A percentile compares a stretch with the other conserved stretches of the same genome.
These are phyloP conservation scores for Xylaria polymorpha DNA, from an alignment of 2,329 filamentous ascomycete genomes.

Conservation along the genomic window DNA sequence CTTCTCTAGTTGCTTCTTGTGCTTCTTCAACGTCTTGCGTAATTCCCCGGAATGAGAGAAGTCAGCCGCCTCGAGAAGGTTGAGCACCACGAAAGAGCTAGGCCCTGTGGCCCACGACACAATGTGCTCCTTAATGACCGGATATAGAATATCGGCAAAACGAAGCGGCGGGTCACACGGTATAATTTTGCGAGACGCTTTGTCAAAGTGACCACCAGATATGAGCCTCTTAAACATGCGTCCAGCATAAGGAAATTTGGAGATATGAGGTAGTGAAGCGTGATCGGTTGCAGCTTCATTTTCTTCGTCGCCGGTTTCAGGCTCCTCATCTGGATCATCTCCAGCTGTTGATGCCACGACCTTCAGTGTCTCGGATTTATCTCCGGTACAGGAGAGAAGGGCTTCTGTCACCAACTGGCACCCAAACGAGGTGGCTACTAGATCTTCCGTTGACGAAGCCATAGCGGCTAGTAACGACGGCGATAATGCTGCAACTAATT, in stretches of 20 bases:
- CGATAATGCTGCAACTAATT: slow-evolving; percentile 80
- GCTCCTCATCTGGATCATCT: slow-evolving; percentile 60
- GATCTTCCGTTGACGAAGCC: slow-evolving; percentile 71
- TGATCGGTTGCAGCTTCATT: slow-evolving; percentile 49
- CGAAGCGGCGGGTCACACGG: slow-evolving; percentile 79
- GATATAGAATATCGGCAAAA: slow-evolving; percentile 86
- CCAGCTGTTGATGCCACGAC: slow-evolving; percentile 74
- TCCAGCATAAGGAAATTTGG: slow-evolving; percentile 72
- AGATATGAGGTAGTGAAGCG: slow-evolving; percentile 64
- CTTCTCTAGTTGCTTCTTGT: slow-evolving; percentile 76
- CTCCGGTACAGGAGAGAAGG: slow-evolving; percentile 78
- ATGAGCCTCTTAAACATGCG: slow-evolving; percentile 93
- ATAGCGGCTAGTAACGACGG: slow-evolving; percentile 81
- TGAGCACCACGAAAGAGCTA: slow-evolving; percentile 87
- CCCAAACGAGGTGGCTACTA: slow-evolving; percentile 82
- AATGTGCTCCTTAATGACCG: slow-evolving; percentile 78
- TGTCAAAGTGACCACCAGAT: slow-evolving; percentile 87
- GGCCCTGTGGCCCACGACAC: slow-evolving; percentile 87
- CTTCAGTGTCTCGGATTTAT: slow-evolving; percentile 79
- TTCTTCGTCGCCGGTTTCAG: slow-evolving; percentile 47
- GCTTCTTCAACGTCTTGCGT: slow-evolving; percentile 76
- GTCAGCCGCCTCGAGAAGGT: slow-evolving; percentile 78
- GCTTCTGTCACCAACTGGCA: slow-evolving; percentile 88
- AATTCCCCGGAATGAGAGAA: slow-evolving; percentile 76
- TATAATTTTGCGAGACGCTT: slow-evolving; percentile 74